These are phyloP conservation scores for Russula abietina DNA, from an alignment of 768 basidiomycete genomes.

Conservation along the genomic window DNA sequence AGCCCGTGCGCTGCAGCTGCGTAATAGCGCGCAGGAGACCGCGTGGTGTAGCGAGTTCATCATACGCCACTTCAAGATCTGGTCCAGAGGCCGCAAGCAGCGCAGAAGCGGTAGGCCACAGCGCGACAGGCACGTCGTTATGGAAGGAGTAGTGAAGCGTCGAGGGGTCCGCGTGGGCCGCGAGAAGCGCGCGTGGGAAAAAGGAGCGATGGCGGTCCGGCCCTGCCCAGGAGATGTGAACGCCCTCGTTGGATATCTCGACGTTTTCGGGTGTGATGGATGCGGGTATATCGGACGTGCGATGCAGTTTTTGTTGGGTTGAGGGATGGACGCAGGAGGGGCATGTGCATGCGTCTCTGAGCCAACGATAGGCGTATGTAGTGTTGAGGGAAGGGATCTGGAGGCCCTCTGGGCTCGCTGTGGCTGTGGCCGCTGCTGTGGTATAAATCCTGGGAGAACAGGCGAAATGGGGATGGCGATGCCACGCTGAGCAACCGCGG, in stretches of 20 bases:
- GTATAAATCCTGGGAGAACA: neutral
- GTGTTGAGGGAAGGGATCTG: slow-evolving; percentile 33
- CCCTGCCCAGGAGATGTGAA: slow-evolving; percentile 47
- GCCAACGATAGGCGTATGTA: slow-evolving; percentile 63
- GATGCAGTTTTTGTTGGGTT: slow-evolving; percentile 70
- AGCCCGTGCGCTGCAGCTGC: slow-evolving; percentile 65
- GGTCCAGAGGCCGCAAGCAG: slow-evolving; percentile 31
- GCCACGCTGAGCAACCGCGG: neutral
- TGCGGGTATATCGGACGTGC: slow-evolving; percentile 56
- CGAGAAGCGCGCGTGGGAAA: slow-evolving; percentile 45
- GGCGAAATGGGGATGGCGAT: neutral
- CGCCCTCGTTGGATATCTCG: slow-evolving; percentile 37
- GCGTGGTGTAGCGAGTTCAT: slow-evolving; percentile 38
- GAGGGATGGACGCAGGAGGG: slow-evolving; percentile 67
- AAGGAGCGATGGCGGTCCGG: slow-evolving; percentile 52
- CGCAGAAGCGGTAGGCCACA: slow-evolving; percentile 42
- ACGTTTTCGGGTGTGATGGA: slow-evolving; percentile 44
- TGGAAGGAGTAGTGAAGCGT: slow-evolving; percentile 39
- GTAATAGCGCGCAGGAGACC: slow-evolving; percentile 55
- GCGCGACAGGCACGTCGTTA: slow-evolving; percentile 33
- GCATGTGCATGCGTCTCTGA: slow-evolving; percentile 82
- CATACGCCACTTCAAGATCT: slow-evolving; percentile 53
- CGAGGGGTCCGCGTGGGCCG: slow-evolving; percentile 39
- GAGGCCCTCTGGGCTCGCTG: slow-evolving; percentile 5
- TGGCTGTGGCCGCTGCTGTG: neutral